phyloP scores from a whole-genome alignment of 2,329 filamentous ascomycete genomes.

The Fusarium xyrophilum region DNA sequence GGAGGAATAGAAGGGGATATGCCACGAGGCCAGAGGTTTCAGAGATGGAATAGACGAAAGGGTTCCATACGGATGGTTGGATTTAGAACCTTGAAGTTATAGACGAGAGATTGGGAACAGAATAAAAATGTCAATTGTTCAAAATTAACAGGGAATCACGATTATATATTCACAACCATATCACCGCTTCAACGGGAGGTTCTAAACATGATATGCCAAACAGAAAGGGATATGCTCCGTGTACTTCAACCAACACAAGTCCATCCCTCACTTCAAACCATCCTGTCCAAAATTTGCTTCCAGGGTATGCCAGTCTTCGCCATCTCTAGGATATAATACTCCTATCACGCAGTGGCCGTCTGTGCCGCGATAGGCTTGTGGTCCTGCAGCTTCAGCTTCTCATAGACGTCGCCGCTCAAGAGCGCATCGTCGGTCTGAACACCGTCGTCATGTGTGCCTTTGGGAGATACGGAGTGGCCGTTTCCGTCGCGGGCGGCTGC shows the following conservation, averaged over 20 bases:
- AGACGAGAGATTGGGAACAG: no score
- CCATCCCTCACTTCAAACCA: not conserved
- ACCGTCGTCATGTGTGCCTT: conserved; percentile 43
- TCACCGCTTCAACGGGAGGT: conserved; percentile 1
- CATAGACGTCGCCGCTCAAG: conserved; percentile 41
- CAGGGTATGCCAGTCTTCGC: conserved; percentile 26
- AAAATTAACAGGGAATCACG: conserved; percentile 1
- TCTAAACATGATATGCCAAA: conserved; percentile 16
- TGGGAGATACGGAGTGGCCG: conserved; percentile 20
- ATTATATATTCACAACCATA: conserved; percentile 12
- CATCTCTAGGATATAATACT: conserved; percentile 17
- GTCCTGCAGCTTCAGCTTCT: conserved; percentile 45
- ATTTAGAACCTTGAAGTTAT: no score
- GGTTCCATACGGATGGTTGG: rapidly evolving
- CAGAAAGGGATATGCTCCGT: conserved; percentile 13
- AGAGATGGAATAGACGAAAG: conserved; percentile 6
- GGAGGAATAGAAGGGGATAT: conserved; percentile 74
- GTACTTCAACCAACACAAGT: not conserved
- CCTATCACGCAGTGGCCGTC: conserved; percentile 17
- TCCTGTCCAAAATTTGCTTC: not conserved
- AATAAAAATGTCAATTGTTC: not conserved
- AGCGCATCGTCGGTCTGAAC: conserved; percentile 42
- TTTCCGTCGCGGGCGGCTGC: conserved; percentile 2
- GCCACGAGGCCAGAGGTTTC: conserved; percentile 12
- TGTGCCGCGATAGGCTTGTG: conserved; percentile 24